A percentile compares a stretch with the other conserved stretches of the same genome.
Conservation (phyloP, 176 grass and related monocot species). For the Typha latifolia region DNA sequence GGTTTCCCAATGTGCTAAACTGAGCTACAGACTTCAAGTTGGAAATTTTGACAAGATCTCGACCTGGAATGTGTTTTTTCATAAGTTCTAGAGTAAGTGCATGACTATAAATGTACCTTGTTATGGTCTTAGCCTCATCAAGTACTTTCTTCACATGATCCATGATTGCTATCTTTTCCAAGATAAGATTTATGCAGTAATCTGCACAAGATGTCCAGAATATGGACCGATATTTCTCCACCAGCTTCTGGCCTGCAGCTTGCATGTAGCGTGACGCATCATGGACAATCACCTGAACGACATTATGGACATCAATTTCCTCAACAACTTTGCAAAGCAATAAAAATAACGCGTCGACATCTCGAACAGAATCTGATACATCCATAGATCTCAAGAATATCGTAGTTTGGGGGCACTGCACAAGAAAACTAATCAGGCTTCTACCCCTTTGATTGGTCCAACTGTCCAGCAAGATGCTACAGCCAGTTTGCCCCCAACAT, state of each 20-base stretch:
- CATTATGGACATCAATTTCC: slow-evolving; percentile 46
- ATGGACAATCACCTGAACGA: slow-evolving; percentile 63
- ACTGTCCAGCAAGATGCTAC: slow-evolving; percentile 61
- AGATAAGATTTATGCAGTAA: slow-evolving; percentile 64
- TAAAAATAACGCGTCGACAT: slow-evolving; percentile 39
- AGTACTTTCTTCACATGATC: slow-evolving; percentile 42
- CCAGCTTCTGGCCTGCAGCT: slow-evolving; percentile 39
- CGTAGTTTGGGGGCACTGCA: slow-evolving; percentile 44
- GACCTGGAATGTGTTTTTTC: slow-evolving; percentile 14
- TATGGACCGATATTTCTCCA: slow-evolving; percentile 35
- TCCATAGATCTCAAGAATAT: slow-evolving; percentile 71
- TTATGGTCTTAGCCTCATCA: slow-evolving; percentile 42
- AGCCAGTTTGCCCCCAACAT: slow-evolving; percentile 50
- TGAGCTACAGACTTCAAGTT: slow-evolving; percentile 39
- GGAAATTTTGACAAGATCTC: slow-evolving; percentile 45
- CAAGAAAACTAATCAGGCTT: slow-evolving; percentile 48
- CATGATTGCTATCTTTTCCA: slow-evolving; percentile 51
- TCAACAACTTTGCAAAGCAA: slow-evolving; percentile 44
- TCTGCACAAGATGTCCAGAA: slow-evolving; percentile 61
- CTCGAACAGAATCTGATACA: slow-evolving; percentile 36
- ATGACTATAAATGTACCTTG: slow-evolving; percentile 56
- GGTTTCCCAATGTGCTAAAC: slow-evolving; percentile 51
- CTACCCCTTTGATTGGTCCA: slow-evolving; percentile 51
- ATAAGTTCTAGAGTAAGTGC: slow-evolving; percentile 35
- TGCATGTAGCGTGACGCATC: slow-evolving; percentile 57